Base-by-base conservation (phyloP, 2,329 filamentous ascomycete species). In the Pseudopithomyces maydicus region DNA sequence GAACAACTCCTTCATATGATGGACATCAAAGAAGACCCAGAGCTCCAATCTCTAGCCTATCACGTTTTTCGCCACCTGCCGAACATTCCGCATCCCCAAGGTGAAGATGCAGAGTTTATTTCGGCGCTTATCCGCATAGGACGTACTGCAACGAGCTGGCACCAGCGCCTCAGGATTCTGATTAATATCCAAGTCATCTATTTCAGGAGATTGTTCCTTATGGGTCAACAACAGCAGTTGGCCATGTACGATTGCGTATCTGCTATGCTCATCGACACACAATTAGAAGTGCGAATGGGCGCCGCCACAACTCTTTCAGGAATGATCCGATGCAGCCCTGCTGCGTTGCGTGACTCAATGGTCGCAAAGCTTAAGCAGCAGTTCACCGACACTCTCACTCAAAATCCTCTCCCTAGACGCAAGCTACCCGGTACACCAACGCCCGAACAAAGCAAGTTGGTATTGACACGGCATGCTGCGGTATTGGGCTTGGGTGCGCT, bases 111-210 rank as follows among this genome's bases (percentile, higher is more conserved):
- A 3, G 85, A 86, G 0, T 96, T 99, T 73, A 92, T 97, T 66
- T 85, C 88, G 19, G 89, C 90, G 0, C 85, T 99, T 42, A 92
- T 98, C 66, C 87, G 89, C 52, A 95, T 99, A 47, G 95, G 95
- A 45, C 90, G 88, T 68, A 89, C 86, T 7, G 91, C 93, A 1
- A 80, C 87, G 2, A 95, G 91, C 54, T 99, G 95, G 95, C 95
- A 99, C 76, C 95, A 99, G 78, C 90, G 95, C 45, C 84, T 99
- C 38, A 88, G 96, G 23, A 92, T 96, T 42, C 86, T 99, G 65
- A 93, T 99, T 78, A 98, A 98, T 78, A 97, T 99, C 82, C 96
- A 99, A 71, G 94, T 98, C 63, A 89, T 99, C 67, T 99, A 97
- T 81, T 99, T 98, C 86, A 90, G 95, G 49, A 90, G 94, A 23